Evolutionary conservation across 2,329 filamentous ascomycete species (phyloP), one percentile per base, ranked within the genome.

Genomic region (Colletotrichum gloeosporioides): DNA sequence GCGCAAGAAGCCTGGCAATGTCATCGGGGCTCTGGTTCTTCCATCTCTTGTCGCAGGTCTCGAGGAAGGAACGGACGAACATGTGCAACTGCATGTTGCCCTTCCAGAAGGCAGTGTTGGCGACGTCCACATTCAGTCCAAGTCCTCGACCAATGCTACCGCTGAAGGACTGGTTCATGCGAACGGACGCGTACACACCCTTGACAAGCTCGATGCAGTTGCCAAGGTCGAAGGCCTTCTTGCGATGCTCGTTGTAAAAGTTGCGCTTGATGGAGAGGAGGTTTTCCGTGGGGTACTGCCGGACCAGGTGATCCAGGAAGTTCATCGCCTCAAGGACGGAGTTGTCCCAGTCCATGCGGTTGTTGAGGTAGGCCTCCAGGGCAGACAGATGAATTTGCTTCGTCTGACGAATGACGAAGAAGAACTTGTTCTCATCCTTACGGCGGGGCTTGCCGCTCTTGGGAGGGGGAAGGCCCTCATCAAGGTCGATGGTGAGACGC

Each of bases 101-200:
- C 1, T 85, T 89, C 94, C 95, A 99, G 86, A 99, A 99, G 15
- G 94, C 95, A 1, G 95, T 95, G 82, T 99, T 98, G 73, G 96
- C 94, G 34, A 98, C 94, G 81, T 99, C 96, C 13, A 98, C 92
- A 80, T 98, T 99, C 82, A 99, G 87, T 0, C 94, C 92, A 8
- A 99, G 88, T 10, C 91, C 92, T 31, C 91, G 90, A 36, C 91
- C 89, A 44, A 77, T 31, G 2, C 87, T 85, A 73, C 78, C 80
- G 76, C 80, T 84, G 80, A 83, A 86, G 76, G 81, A 83, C 77
- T 95, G 89, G 63, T 93, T 94, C 27, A 96, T 90, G 57, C 96
- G 92, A 68, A 98, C 93, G 0, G 96, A 96, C 12, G 95, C 92
- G 80, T 98, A 99, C 6, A 96, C 93, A 34, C 97, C 97, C 83